Base-by-base conservation (phyloP, 2,329 filamentous ascomycete species). In the Ophiostoma populinum region DNA sequence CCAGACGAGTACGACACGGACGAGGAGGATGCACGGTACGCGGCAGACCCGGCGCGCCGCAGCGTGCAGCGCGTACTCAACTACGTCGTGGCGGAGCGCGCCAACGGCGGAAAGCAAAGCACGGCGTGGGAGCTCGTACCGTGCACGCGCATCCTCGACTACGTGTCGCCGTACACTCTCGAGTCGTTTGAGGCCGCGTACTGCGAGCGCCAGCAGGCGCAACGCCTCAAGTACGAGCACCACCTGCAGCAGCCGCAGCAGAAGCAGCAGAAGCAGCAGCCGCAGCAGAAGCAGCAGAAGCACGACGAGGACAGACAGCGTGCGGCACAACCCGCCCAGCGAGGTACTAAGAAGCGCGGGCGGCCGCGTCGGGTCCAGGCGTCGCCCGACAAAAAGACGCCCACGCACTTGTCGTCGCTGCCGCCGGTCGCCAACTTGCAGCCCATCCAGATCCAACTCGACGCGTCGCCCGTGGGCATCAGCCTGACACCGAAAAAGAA, bases 151-250 rank as follows among this genome's bases (percentile, higher is more conserved):
- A 57, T 72, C 6, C 55, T 66, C 10, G 62, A 75, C 21, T 75
- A 72, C 41, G 69, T 76, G 7, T 73, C 70, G 0, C 63, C 65
- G 2, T 53, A 56, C 9, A 59, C 57, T 8, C 44, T 73, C 3
- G 72, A 77, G 47, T 58, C 69, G 0, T 77, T 62, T 55, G 70
- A 74, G 42, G 62, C 58, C 35, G 47, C 54, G 2, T 51, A 56
- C 11, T 57, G 59, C 33, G 51, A 61, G 16, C 49, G 57, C 15
- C 60, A 64, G n/a, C 47, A 54, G 6, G 24, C 5, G 13, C 12
- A 20, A 10, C 24, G 24, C n/a, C n/a, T n/a, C n/a, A n/a, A 56
- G 12, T 57, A 59, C 33, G 51, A 61, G 16, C 49, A 57, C 15
- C 60, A 64, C n/a, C 47, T 54, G 6, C 30, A 6, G 34, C 34